Conservation (phyloP, 352 stramenopile genomes). For the Pythium chondricola region DNA sequence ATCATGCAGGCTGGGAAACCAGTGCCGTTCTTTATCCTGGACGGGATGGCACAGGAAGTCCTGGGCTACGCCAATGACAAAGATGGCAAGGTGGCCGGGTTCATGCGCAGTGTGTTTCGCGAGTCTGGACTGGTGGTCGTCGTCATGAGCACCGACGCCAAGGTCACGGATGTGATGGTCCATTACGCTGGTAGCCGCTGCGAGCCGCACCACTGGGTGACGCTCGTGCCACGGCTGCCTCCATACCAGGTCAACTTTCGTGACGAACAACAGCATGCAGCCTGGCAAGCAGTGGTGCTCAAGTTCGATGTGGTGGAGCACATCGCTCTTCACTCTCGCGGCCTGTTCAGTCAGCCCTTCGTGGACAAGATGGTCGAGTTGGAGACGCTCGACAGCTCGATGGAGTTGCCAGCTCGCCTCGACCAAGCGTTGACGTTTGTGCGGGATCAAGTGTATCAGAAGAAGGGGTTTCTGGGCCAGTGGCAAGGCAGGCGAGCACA, state of each 20-base stretch:
- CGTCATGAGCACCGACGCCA: neutral
- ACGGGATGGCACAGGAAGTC: neutral
- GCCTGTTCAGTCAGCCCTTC: neutral
- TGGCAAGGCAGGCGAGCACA: too few relatives aligned
- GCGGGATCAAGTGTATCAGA: too few relatives aligned
- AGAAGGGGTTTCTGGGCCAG: too few relatives aligned
- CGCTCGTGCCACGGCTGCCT: neutral
- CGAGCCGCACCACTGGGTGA: neutral
- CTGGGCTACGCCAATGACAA: neutral
- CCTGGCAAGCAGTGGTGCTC: neutral
- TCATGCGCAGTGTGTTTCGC: neutral
- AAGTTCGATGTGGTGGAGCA: neutral
- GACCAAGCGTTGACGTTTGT: too few relatives aligned
- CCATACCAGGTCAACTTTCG: neutral
- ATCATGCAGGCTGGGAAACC: neutral
- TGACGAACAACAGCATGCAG: neutral
- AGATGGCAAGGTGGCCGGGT: neutral
- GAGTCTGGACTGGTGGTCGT: neutral
- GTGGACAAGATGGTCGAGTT: neutral
- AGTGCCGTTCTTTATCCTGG: neutral
- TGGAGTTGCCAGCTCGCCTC: too few relatives aligned
- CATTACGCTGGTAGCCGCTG: neutral
- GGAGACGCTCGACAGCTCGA: too few relatives aligned
- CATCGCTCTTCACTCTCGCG: neutral
- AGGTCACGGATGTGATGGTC: neutral